Evolutionary conservation across 176 grass and related monocot genomes (phyloP).

Genomic region (Tillandsia leiboldiana): DNA sequence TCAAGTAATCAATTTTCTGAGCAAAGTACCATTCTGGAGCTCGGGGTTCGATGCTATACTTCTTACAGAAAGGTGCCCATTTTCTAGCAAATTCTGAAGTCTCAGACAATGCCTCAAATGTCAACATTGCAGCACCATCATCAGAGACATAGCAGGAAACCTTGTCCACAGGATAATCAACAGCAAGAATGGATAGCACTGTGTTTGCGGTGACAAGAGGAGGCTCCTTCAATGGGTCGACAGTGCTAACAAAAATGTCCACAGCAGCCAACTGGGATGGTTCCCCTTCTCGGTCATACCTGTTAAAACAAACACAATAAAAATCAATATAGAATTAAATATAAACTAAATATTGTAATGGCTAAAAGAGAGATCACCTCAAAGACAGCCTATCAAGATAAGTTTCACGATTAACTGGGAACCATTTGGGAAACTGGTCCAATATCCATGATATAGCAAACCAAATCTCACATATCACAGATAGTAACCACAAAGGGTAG

Average conservation of each 20-base stretch:
- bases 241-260: conserved; percentile 97
- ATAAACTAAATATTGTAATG: background rate
- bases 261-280: conserved; percentile 82
- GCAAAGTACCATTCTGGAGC: conserved; percentile 91
- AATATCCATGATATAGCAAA: conserved; percentile 96
- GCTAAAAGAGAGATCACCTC: conserved; percentile 53
- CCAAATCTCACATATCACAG: conserved; percentile 99
- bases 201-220: conserved; percentile 98
- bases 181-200: conserved; percentile 93
- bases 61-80: conserved; percentile 96
- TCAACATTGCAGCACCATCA: conserved; percentile 94
- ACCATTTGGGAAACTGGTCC: conserved; percentile 99
- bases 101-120: conserved; percentile 84
- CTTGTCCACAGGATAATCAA: conserved; percentile 94
- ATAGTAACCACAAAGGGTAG: conserved; percentile 67
- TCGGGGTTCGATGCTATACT: conserved; percentile 86
- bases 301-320: conserved; percentile 31
- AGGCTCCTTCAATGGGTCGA: conserved; percentile 96
- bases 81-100: conserved; percentile 99
- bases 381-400: conserved; percentile 91
- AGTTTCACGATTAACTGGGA: conserved; percentile 90
- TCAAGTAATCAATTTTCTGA: conserved; percentile 97
- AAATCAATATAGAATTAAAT: background rate
- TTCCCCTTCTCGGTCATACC: conserved; percentile 94
- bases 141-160: conserved; percentile 99